These are phyloP conservation scores for Tilletia caries DNA, from an alignment of 1,284 basidiomycete genomes.

Conservation along the genomic window DNA sequence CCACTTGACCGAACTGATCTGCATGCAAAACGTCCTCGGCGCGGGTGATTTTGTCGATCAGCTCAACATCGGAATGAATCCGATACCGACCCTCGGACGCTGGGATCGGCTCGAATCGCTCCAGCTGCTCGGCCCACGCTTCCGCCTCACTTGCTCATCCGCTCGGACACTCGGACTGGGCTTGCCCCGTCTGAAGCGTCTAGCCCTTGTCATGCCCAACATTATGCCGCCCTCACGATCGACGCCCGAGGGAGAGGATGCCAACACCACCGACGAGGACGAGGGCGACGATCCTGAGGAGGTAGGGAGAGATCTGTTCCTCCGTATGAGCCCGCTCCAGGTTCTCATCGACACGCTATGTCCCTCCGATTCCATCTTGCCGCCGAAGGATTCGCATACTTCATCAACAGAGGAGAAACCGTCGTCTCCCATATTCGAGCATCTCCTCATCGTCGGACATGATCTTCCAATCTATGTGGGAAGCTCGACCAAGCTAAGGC, in stretches of 20 bases:
- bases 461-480: neutral
- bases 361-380: neutral
- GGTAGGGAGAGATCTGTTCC: neutral
- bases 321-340: conserved; percentile 10
- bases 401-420: neutral
- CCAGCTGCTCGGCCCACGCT: conserved; percentile 9
- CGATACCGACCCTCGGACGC: neutral
- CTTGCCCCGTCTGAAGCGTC: neutral
- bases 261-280: neutral
- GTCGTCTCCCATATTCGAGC: neutral
- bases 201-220: conserved; percentile 5
- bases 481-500: neutral
- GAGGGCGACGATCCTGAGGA: neutral
- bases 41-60: conserved; percentile 2
- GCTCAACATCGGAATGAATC: neutral
- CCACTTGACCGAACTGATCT: neutral
- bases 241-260: too few species aligned
- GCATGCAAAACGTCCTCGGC: conserved; percentile 6
- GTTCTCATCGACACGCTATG: conserved; percentile 2
- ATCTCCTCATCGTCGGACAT: conserved; percentile 9
- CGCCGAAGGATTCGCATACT: neutral
- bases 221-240: conserved; percentile 2
- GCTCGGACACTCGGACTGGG: neutral
- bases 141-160: conserved; percentile 3
- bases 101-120: conserved; percentile 5